Evolutionary conservation across 805 yeast genomes (phyloP).

Genomic region (Schwanniomyces sp.): DNA sequence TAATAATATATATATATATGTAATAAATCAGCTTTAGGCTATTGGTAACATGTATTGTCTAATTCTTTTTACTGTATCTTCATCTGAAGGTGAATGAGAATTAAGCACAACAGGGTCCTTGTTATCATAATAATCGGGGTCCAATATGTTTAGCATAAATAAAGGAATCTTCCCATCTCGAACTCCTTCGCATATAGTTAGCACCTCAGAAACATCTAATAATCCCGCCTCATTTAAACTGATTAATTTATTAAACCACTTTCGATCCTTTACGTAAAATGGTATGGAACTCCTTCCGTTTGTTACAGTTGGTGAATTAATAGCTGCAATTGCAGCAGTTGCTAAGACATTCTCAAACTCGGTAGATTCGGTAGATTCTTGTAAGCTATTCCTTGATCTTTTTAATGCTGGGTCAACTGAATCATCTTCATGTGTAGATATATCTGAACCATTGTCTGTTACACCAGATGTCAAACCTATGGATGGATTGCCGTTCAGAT

Average conservation of each 20-base stretch:
- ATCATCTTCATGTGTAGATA: slow-evolving; percentile 16
- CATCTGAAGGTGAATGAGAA: slow-evolving; percentile 21
- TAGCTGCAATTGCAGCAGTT: slow-evolving; percentile 31
- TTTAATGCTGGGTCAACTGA: slow-evolving; percentile 30
- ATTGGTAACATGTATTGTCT: slow-evolving; percentile 36
- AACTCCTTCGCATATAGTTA: slow-evolving; percentile 34
- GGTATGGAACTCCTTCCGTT: slow-evolving; percentile 21
- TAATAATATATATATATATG: slow-evolving; percentile 4
- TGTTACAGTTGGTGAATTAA: slow-evolving; percentile 27
- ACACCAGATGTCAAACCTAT: slow-evolving; percentile 5
- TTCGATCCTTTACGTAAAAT: slow-evolving; percentile 32
- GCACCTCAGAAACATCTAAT: slow-evolving; percentile 28
- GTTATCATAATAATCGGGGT: slow-evolving; percentile 27
- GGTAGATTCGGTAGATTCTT: slow-evolving; percentile 14
- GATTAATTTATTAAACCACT: slow-evolving; percentile 36
- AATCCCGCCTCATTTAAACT: slow-evolving; percentile 24
- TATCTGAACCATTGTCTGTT: slow-evolving; percentile 3
- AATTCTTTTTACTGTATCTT: slow-evolving; percentile 29
- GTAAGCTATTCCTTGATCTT: slow-evolving; percentile 15
- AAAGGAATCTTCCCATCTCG: slow-evolving; percentile 37
- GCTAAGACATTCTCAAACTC: slow-evolving; percentile 27
- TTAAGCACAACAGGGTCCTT: slow-evolving; percentile 13
- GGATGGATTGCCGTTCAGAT: slow-evolving; percentile 7
- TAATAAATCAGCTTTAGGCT: slow-evolving; percentile 14
- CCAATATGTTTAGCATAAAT: slow-evolving; percentile 34